Percentiles rank a stretch among this genome's conserved stretches.
Conservation (phyloP, 108 stramenopile genomes). For the Conticribra guillardii region DNA sequence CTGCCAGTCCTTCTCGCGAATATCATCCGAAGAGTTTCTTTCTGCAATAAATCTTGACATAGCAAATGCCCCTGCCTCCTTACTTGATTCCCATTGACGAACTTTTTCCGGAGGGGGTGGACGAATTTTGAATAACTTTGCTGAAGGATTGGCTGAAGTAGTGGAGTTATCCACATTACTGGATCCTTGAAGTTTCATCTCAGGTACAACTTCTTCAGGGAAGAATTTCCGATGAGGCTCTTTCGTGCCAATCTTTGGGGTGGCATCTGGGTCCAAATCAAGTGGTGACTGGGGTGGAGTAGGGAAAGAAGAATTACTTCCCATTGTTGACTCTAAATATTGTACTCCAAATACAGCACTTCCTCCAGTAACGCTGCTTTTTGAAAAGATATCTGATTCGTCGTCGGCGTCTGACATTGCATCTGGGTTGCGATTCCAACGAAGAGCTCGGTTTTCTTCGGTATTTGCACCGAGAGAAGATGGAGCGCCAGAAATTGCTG, state of each 20-base stretch:
- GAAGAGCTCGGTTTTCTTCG: constrained; percentile 9
- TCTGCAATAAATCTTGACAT: neutral
- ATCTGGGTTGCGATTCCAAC: constrained; percentile 34
- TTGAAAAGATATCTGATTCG: constrained; percentile 27
- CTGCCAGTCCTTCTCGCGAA: too few relatives aligned
- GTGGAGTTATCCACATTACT: too few relatives aligned
- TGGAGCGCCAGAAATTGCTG: constrained; percentile 6
- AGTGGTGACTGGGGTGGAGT: constrained; percentile 11
- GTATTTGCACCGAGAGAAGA: constrained; percentile 2
- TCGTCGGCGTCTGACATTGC: constrained; percentile 39
- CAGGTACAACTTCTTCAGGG: neutral
- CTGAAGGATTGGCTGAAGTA: too few relatives aligned
- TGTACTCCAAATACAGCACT: constrained; percentile 9
- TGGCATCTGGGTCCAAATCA: constrained; percentile 12
- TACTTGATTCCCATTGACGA: constrained; percentile 62
- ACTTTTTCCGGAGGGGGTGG: constrained; percentile 73
- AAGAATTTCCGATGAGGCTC: neutral
- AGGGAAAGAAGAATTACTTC: constrained; percentile 1
- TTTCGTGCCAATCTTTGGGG: constrained; percentile 20
- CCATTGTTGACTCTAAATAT: constrained; percentile 10
- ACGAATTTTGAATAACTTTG: constrained; percentile 46
- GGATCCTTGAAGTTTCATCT: too few relatives aligned
- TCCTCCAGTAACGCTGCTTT: constrained; percentile 17
- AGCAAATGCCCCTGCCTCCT: neutral
- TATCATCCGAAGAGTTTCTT: neutral